A percentile compares a stretch with the other conserved stretches of the same genome.
phyloP scores from a whole-genome alignment of 371 early-diverging fungal genomes.

The Dichotomocladium elegans region DNA sequence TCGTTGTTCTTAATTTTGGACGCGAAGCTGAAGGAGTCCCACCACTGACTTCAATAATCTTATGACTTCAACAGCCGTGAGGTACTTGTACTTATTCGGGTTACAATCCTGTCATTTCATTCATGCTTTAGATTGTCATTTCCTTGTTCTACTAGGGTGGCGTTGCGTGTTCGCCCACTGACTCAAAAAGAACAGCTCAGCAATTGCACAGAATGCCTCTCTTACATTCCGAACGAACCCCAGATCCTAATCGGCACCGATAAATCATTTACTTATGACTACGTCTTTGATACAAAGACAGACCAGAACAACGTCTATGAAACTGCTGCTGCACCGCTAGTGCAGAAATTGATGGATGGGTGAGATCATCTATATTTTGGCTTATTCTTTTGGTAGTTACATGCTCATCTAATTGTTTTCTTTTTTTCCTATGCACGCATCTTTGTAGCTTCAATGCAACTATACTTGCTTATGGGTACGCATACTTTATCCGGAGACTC shows the following conservation, averaged over 20 bases:
- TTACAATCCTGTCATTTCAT: too few relatives aligned
- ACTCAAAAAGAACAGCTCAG: conserved; percentile 71
- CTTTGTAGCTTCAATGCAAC: conserved; percentile 21
- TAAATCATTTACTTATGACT: conserved; percentile 81
- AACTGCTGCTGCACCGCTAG: conserved; percentile 61
- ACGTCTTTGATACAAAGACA: conserved; percentile 71
- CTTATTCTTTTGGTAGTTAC: neutral
- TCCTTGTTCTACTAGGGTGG: too few relatives aligned
- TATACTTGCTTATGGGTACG: conserved; percentile 20
- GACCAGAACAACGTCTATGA: conserved; percentile 71
- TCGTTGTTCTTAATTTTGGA: too few relatives aligned
- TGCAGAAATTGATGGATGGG: conserved; percentile 86
- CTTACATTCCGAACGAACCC: conserved; percentile 58
- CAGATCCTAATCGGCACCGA: conserved; percentile 63
- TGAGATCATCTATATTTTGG: conserved; percentile 30
- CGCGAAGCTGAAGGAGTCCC: too few relatives aligned
- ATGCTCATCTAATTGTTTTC: conserved; percentile 36
- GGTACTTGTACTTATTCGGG: conserved; percentile 9
- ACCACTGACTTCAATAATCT: neutral
- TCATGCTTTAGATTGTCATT: too few relatives aligned
- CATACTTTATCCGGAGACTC: neutral
- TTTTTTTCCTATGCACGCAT: conserved; percentile 71
- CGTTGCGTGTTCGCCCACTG: conserved; percentile 79
- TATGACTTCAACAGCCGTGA: conserved; percentile 27
- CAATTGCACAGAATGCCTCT: conserved; percentile 67